Evolutionary conservation across 2,329 filamentous ascomycete genomes (phyloP), one percentile per base, ranked within the genome.

Genomic region (Curvularia lunata): DNA sequence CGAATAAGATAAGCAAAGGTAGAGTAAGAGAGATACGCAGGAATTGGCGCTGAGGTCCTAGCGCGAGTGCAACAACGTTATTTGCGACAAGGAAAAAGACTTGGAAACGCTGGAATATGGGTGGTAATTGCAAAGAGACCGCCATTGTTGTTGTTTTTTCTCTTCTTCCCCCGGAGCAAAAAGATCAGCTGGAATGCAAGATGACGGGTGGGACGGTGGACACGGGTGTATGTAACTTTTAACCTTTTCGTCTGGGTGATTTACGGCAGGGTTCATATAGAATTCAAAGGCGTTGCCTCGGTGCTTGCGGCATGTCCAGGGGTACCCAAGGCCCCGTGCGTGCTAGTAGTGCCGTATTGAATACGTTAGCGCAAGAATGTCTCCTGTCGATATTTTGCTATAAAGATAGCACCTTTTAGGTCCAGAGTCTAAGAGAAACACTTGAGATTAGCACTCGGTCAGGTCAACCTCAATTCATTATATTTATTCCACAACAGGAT

Each of bases 31-130:
- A 37, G 6, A 64, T 40, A 16, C 61, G 59, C 7, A 62, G 10
- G 10, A 60, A 1, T 5, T 57, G 64, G 23, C 49, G 42, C 9
- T 34, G 28, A 0, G 62, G 62, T 4, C 58, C 58, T 12, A 65
- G 38, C 5, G 63, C 56, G 9, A 72, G 64, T 3, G 62, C 53
- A 7, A 70, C 10, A 25, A 62, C 40, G 38, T 66, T 67, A 27
- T 30, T 54, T 1, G 62, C 5, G 28, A 57, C 45, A 12, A 72
- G 23, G 12, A 71, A 56, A 7, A 61, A 63, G 4, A 65, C 9
- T 34, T 68, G 64, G 6, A 63, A 37, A 6, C 41, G 8, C 4
- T 45, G 32, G 13, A 66, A 48, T 23, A 59, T 9, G 4, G 53
- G 48, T 9, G 63, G 61, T 0, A 64, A 54, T 27, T 56, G 28